Evolutionary conservation across 106 monocot genomes (phyloP), one percentile per base, ranked within the genome.

Genomic region (Dendrobium officinale): DNA sequence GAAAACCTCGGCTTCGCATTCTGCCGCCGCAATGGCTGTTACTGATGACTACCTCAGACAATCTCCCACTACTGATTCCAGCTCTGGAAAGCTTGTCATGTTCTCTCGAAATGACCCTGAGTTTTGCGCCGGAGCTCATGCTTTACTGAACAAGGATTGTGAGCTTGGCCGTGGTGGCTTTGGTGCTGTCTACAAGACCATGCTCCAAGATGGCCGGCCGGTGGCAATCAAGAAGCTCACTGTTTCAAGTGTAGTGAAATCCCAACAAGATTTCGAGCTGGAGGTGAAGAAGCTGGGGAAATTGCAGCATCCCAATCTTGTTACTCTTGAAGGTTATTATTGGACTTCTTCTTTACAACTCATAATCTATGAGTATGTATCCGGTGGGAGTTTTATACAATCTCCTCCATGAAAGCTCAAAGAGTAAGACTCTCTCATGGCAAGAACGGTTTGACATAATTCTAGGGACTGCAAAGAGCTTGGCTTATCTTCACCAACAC

Each of bases 131-230:
- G 83, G 93, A 8, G 77, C 92, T 2, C 95, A 91, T 77, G 93
- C 95, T 15, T 79, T 93, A 37, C 89, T 92, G 16, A 91, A 91
- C 88, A 95, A 95, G 85, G 89, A 95, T 73, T 93, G 95, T 47
- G 95, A 95, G 48, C 89, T 95, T 4, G 95, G 95, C 24, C 92
- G 95, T 55, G 95, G 95, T 9, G 95, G 95, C 0, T 95, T 95
- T 41, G 95, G 95, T 16, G 77, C 93, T 0, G 95, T 95, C 22
- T 95, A 95, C 83, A 91, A 86, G 82, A 89, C 95, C 2, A 29
- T 77, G 29, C 86, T 95, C 66, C 74, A 74, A 54, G 92, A 95
- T 66, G 95, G 95, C 17, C 79, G 87, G 7, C 87, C 92, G 0
- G 91, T 95, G 31, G 95, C 95, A 1, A 95, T 95, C 75, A 95